phyloP scores from a whole-genome alignment of 495 filamentous ascomycete species.

The Amorphotheca resinae region DNA sequence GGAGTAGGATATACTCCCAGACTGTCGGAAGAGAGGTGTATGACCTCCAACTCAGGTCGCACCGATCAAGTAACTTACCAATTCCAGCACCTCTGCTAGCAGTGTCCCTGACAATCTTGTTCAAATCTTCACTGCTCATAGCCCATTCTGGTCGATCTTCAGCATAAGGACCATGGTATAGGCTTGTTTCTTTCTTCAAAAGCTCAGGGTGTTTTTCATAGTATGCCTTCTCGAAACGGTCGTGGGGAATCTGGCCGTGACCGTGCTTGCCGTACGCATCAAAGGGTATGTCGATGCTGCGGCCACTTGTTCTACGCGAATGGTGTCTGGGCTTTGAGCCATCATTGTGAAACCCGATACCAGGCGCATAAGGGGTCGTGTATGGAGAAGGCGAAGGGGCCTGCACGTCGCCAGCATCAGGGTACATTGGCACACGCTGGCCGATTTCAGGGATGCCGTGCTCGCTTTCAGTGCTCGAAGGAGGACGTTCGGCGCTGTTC shows the following conservation, averaged over 20 bases:
- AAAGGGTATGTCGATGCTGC: constrained; percentile 21
- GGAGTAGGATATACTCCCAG: too few relatives aligned
- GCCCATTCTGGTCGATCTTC: constrained; percentile 68
- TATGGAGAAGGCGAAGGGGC: constrained; percentile 77
- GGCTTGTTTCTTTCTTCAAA: constrained; percentile 54
- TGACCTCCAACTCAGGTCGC: too few relatives aligned
- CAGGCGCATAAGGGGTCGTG: constrained; percentile 37
- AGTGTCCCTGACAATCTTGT: constrained; percentile 73
- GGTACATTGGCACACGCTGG: constrained; percentile 83
- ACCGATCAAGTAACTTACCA: constrained; percentile 39
- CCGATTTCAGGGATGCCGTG: constrained; percentile 88
- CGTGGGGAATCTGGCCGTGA: constrained; percentile 52
- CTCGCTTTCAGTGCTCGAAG: constrained; percentile 42
- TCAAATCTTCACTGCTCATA: constrained; percentile 82
- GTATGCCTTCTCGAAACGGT: constrained; percentile 79
- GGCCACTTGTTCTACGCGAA: constrained; percentile 41
- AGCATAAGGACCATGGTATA: constrained; percentile 24
- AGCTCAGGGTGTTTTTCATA: constrained; percentile 81
- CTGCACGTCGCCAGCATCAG: constrained; percentile 90
- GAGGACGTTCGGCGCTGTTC: constrained; percentile 27
- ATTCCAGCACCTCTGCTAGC: constrained; percentile 45
- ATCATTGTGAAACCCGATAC: constrained; percentile 44
- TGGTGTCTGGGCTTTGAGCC: constrained; percentile 44
- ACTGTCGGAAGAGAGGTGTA: too few relatives aligned
- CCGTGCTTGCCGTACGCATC: constrained; percentile 52